Conservation (phyloP, 2,329 filamentous ascomycete genomes). For the Cyclaneusma minus region DNA sequence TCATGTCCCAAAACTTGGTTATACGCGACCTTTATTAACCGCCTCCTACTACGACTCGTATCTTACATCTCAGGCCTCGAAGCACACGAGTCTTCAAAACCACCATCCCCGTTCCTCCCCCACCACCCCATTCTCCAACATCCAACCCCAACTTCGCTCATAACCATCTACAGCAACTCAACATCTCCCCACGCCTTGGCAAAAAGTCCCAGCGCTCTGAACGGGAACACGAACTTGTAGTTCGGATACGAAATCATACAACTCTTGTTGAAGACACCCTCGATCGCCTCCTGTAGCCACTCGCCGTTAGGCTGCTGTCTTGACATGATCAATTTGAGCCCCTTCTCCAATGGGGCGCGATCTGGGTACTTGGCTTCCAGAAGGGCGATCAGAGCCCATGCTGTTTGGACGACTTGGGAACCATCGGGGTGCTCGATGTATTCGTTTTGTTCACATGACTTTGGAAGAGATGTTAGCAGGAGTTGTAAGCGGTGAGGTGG, state of each 20-base stretch:
- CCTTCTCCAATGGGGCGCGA: conserved; percentile 53
- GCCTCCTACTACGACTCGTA: too few species aligned
- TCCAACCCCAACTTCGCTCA: not conserved
- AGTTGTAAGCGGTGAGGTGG: too few species aligned
- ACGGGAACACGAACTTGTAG: conserved; percentile 93
- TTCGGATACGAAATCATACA: conserved; percentile 99
- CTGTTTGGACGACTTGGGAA: conserved; percentile 86
- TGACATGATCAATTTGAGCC: conserved; percentile 66
- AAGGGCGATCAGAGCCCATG: conserved; percentile 73
- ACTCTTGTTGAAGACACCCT: conserved; percentile 97
- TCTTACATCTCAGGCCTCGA: too few species aligned
- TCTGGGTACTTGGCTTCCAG: conserved; percentile 75
- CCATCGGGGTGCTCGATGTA: conserved; percentile 61
- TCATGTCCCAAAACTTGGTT: too few species aligned
- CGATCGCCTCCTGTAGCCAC: conserved; percentile 90
- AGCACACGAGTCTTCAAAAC: too few species aligned
- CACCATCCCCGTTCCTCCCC: too few species aligned
- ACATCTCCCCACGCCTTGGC: conserved; percentile 35
- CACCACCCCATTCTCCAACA: too few species aligned
- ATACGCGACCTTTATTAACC: too few species aligned
- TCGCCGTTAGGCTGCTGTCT: conserved; percentile 81
- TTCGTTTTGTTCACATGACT: conserved; percentile 61
- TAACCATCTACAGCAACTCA: not conserved
- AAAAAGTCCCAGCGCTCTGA: conserved; percentile 90
- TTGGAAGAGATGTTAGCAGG: conserved; percentile 7